Percentiles rank a stretch among this genome's conserved stretches.
Conservation (phyloP, 1,284 basidiomycete species). For the Ustilago vetiveriae region DNA sequence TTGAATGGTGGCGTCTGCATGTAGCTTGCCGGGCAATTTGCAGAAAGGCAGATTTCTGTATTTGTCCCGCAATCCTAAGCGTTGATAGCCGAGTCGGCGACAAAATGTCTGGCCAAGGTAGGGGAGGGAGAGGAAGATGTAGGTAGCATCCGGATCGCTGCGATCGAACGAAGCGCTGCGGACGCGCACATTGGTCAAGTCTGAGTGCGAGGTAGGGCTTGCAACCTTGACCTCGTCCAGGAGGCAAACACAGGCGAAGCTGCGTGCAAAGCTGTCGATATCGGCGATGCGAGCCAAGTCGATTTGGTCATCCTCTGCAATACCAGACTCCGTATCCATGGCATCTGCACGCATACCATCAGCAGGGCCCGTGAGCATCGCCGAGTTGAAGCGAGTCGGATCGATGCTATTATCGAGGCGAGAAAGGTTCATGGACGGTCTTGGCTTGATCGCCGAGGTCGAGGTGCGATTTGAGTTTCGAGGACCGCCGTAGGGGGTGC, state of each 20-base stretch:
- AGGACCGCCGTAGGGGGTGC: constrained; percentile 43
- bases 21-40: constrained; percentile 18
- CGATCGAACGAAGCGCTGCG: constrained; percentile 12
- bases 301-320: constrained; percentile 15
- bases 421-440: constrained; percentile 37
- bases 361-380: constrained; percentile 5
- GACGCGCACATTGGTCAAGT: constrained; percentile 5
- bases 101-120: constrained; percentile 24
- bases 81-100: constrained; percentile 28
- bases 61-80: constrained; percentile 2
- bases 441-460: constrained; percentile 19
- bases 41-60: constrained; percentile 26
- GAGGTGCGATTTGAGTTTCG: constrained; percentile 28
- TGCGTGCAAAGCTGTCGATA: constrained; percentile 50
- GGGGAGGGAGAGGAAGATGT: constrained; percentile 27
- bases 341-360: constrained; percentile 19
- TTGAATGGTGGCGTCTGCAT: constrained; percentile 5
- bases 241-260: constrained; percentile 50
- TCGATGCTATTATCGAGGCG: constrained; percentile 31
- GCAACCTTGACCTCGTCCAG: constrained; percentile 50
- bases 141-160: constrained; percentile 11
- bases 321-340: constrained; percentile 11
- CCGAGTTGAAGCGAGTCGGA: constrained; percentile 14
- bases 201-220: neutral
- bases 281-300: constrained; percentile 36